A percentile compares a stretch with the other conserved stretches of the same genome.
phyloP scores from a whole-genome alignment of 345 rosid genomes.

The Linum tenue region DNA sequence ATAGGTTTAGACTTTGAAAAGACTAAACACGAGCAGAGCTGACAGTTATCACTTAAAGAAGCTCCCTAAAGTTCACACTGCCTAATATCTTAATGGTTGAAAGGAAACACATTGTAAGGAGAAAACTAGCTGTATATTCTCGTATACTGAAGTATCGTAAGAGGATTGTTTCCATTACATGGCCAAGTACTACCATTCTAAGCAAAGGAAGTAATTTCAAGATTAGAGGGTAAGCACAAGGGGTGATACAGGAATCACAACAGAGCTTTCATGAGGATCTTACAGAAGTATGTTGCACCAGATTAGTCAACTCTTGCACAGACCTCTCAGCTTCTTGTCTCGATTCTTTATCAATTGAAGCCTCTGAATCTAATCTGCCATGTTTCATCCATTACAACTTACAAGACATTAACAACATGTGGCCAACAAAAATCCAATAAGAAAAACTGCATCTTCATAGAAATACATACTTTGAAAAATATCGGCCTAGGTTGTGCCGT shows the following conservation, averaged over 20 bases:
- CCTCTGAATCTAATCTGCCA: slow-evolving; percentile 57
- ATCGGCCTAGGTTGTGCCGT: slow-evolving; percentile 77
- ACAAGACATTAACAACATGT: slow-evolving; percentile 8
- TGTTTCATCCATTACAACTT: slow-evolving; percentile 19
- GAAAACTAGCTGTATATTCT: not conserved
- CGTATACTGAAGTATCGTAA: too few species aligned
- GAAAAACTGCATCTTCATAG: slow-evolving; percentile 3
- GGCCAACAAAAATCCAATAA: not conserved
- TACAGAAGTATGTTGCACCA: slow-evolving; percentile 80
- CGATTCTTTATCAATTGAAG: slow-evolving; percentile 25
- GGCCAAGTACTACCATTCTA: not conserved
- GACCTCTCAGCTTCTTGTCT: slow-evolving; percentile 53
- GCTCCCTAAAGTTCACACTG: not conserved
- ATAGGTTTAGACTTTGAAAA: not conserved
- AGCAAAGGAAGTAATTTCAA: not conserved
- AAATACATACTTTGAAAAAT: slow-evolving; percentile 48
- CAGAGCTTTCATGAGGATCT: slow-evolving; percentile 16
- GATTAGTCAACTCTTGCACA: slow-evolving; percentile 58
- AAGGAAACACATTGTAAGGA: not conserved
- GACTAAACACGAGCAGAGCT: not conserved
- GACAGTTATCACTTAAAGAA: not conserved
- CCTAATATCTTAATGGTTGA: not conserved
- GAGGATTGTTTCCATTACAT: not conserved
- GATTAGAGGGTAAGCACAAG: not conserved
- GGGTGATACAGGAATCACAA: not conserved